Evolutionary conservation across 495 filamentous ascomycete species (phyloP).

Genomic region (Talaromyces borbonicus): DNA sequence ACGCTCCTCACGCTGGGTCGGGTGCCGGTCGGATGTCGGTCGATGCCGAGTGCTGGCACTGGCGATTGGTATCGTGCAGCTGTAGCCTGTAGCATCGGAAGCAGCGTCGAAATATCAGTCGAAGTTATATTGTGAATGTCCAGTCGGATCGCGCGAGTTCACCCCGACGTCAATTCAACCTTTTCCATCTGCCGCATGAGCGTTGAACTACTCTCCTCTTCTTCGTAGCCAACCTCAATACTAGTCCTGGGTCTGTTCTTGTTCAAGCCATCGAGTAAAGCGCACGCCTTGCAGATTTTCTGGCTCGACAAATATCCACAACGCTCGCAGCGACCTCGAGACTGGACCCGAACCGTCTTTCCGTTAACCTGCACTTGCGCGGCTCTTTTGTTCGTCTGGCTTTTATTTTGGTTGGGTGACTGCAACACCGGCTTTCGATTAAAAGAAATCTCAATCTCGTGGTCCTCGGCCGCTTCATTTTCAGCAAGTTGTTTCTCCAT

Average conservation of each 20-base stretch:
- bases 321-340: constrained; percentile 70
- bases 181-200: constrained; percentile 46
- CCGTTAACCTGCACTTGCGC: constrained; percentile 11
- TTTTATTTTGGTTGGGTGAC: constrained; percentile 3
- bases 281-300: constrained; percentile 89
- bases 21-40: no score
- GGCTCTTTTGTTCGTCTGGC: constrained; percentile 10
- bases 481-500: constrained; percentile 74
- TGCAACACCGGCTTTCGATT: constrained; percentile 12
- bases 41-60: no score
- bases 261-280: constrained; percentile 80
- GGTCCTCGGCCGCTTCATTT: constrained; percentile 52
- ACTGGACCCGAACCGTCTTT: constrained; percentile 49
- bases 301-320: constrained; percentile 97
- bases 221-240: constrained; percentile 46
- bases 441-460: constrained; percentile 66
- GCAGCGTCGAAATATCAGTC: no score
- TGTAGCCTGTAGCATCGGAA: no score
- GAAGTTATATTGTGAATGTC: no score
- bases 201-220: constrained; percentile 46
- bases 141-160: background rate
- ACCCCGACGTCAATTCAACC: constrained; percentile 33
- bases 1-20: no score
- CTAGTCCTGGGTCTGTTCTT: constrained; percentile 76
- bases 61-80: no score